Conservation (phyloP, 805 yeast genomes). For the Wickerhamiella qilinensis region DNA sequence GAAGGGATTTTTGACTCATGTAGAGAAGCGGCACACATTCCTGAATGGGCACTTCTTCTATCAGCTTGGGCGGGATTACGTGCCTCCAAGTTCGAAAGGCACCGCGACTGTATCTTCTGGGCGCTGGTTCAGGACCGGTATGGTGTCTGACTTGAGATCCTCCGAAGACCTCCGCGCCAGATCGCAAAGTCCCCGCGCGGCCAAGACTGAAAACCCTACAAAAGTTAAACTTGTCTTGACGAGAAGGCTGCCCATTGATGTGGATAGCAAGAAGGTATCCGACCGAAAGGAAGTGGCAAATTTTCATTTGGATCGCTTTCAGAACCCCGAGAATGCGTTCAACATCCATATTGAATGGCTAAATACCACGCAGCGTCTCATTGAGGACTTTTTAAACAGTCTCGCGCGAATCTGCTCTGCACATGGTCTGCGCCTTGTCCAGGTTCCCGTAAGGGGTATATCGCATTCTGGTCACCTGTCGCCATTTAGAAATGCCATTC, state of each 20-base stretch:
- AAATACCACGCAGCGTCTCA: conserved; percentile 68
- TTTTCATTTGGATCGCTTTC: conserved; percentile 82
- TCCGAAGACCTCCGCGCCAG: no score
- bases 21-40: conserved; percentile 66
- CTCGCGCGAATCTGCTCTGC: conserved; percentile 77
- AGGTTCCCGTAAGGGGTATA: conserved; percentile 81
- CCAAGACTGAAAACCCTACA: no score
- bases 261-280: conserved; percentile 59
- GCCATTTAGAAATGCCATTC: conserved; percentile 80
- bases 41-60: conserved; percentile 90
- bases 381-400: conserved; percentile 59
- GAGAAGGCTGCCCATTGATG: conserved; percentile 47
- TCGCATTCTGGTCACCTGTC: conserved; percentile 58
- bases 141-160: no score
- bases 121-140: no score
- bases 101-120: no score
- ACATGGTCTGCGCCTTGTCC: conserved; percentile 67
- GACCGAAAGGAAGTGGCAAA: conserved; percentile 61
- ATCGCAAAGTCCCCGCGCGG: no score
- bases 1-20: conserved; percentile 60
- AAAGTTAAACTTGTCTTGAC: conserved; percentile 37
- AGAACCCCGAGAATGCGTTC: conserved; percentile 88
- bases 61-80: conserved; percentile 42
- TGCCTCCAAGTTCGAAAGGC: no score
- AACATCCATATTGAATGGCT: conserved; percentile 89